Conservation (phyloP, 2,329 filamentous ascomycete genomes). For the Fusarium sp. region DNA sequence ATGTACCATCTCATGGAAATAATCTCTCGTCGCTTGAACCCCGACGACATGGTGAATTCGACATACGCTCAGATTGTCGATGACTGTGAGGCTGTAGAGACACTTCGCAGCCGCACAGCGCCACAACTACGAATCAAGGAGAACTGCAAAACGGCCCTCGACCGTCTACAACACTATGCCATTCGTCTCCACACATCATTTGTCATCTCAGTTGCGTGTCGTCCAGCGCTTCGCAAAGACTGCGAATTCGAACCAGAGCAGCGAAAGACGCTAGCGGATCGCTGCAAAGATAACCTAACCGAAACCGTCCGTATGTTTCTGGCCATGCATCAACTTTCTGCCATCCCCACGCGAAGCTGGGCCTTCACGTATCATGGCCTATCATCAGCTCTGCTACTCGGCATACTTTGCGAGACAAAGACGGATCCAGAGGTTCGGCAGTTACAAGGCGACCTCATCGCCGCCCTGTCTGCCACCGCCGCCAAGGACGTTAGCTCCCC, state of each 20-base stretch:
- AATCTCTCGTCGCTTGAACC: constrained; percentile 65
- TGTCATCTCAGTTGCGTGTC: constrained; percentile 71
- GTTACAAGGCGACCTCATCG: constrained; percentile 70
- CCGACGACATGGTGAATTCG: constrained; percentile 60
- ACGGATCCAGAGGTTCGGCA: constrained; percentile 69
- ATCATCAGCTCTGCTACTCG: constrained; percentile 70
- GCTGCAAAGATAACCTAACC: constrained; percentile 69
- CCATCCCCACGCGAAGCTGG: constrained; percentile 73
- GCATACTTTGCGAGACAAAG: constrained; percentile 70
- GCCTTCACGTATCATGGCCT: constrained; percentile 74
- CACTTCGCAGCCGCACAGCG: constrained; percentile 58
- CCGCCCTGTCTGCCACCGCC: constrained; percentile 69
- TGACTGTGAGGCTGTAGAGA: constrained; percentile 64
- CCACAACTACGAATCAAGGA: constrained; percentile 67
- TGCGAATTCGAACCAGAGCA: constrained; percentile 61
- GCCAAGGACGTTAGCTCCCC: constrained; percentile 68
- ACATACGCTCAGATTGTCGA: constrained; percentile 65
- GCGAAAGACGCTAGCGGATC: constrained; percentile 63
- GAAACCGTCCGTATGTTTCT: constrained; percentile 75
- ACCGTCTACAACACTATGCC: constrained; percentile 70
- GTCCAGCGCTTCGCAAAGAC: constrained; percentile 67
- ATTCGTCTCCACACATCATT: constrained; percentile 72
- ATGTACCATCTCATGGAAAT: constrained; percentile 72
- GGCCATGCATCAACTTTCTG: constrained; percentile 73
- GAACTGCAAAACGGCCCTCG: constrained; percentile 69